phyloP scores from a whole-genome alignment of 768 basidiomycete genomes.

The Tylopilus intermedius region DNA sequence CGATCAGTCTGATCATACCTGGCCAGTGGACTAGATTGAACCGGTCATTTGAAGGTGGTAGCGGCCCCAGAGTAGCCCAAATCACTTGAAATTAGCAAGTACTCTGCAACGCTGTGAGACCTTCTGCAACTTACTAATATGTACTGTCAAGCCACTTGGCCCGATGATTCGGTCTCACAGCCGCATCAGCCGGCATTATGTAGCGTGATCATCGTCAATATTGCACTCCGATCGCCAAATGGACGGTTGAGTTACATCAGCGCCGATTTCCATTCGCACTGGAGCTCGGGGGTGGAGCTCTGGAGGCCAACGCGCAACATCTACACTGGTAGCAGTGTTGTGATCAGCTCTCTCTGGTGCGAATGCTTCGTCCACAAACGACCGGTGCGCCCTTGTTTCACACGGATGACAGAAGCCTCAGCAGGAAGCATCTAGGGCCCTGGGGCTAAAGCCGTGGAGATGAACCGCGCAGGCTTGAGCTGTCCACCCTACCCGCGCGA shows the following conservation, averaged over 20 bases:
- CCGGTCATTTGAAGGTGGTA: too few relatives aligned
- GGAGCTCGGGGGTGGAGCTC: background rate
- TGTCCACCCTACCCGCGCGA: background rate
- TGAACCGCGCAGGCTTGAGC: background rate
- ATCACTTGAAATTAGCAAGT: background rate
- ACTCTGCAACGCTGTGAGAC: background rate
- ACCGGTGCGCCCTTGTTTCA: background rate
- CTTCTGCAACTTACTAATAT: background rate
- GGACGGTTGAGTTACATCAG: background rate
- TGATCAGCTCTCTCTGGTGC: background rate
- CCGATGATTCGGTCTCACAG: background rate
- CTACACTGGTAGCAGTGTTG: background rate
- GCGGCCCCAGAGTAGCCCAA: too few relatives aligned
- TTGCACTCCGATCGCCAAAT: background rate
- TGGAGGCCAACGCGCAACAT: background rate
- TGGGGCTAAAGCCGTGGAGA: background rate
- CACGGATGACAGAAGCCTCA: background rate
- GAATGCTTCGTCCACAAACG: background rate
- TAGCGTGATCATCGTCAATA: background rate
- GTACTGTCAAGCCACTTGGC: too few relatives aligned
- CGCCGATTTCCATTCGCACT: conserved; percentile 1
- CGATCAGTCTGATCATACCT: background rate
- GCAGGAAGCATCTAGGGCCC: background rate
- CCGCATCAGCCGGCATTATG: background rate
- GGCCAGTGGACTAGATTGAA: background rate